Base-by-base conservation (phyloP, 116 monocot genomes). In the Iris pallida region DNA sequence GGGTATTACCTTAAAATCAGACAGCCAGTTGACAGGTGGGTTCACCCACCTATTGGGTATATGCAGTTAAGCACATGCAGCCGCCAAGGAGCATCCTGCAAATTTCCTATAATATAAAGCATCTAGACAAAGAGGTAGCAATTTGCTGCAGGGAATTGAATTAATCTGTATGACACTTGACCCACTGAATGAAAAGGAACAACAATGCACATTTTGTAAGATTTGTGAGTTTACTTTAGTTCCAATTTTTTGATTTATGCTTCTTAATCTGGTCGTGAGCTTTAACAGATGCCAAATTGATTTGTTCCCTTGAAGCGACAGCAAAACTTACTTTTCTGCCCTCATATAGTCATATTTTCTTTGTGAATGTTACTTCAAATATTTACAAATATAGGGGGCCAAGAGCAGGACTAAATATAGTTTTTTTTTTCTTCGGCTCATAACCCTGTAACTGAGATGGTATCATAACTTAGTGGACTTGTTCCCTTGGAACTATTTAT, bases 401-500 rank as follows among this genome's bases (percentile, higher is more conserved):
- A 20, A 13, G 68, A 52, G 68, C 2, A 74, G 19, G 6, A 53
- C 19, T 68, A 55, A 0, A 6, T 69, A 69, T 46, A 16, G 9
- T 68, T 12, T 30, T 5, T 45, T 1, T 30, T 47, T 54, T 51
- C 10, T 4, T 46, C 11, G 84, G 87, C 87, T 91, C 91, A 80
- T 71, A 19, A 78, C 76, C 91, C 85, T 80, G 82, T 91, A 82
- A 43, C 60, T 91, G 91, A 75, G 76, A 77, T 10, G 41, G 70
- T 70, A 45, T 66, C 71, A 5, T 15, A 77, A 79, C 81, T 77
- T 75, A 77, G 62, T 72, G 71, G 57, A 84, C 86, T 86, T 84
- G 87, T 91, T 87, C 91, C 91, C 91, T 91, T 82, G 87, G 87
- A 90, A 87, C 90, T 5, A 86, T 74, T 16, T 4, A 52, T 62